Evolutionary conservation across 2,329 filamentous ascomycete species (phyloP).

Genomic region (Alternaria metachromatica): DNA sequence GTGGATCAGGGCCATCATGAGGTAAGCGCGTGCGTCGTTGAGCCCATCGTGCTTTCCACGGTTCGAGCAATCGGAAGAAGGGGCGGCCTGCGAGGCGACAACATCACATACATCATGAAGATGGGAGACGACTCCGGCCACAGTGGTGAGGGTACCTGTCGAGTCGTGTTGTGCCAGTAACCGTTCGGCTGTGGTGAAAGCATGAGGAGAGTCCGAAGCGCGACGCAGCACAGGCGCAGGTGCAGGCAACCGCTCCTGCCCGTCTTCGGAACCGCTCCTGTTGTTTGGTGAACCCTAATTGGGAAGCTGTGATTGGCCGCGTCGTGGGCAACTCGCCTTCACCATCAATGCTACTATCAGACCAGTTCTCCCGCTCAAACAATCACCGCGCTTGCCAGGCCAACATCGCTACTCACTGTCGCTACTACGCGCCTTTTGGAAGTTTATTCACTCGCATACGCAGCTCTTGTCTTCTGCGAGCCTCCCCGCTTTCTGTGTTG

Average conservation of each 20-base stretch:
- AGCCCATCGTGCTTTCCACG: background rate
- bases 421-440: conserved; percentile 17
- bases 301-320: conserved; percentile 10
- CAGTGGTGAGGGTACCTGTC: background rate
- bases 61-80: background rate
- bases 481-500: conserved; percentile 2
- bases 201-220: conserved; percentile 5
- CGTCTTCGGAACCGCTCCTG: background rate
- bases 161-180: background rate
- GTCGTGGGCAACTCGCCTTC: conserved; percentile 10
- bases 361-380: conserved; percentile 15
- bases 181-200: background rate
- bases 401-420: conserved; percentile 17
- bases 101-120: background rate
- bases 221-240: background rate
- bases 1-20: background rate
- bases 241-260: background rate
- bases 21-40: background rate
- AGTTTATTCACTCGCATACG: conserved; percentile 26
- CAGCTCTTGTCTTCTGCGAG: background rate
- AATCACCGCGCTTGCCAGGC: conserved; percentile 24
- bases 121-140: background rate
- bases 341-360: conserved; percentile 20
- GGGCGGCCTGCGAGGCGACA: background rate
- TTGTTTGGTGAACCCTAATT: background rate